Base-by-base conservation (phyloP, 192 early-diverging fungal genomes). In the Coemansia sp. region DNA sequence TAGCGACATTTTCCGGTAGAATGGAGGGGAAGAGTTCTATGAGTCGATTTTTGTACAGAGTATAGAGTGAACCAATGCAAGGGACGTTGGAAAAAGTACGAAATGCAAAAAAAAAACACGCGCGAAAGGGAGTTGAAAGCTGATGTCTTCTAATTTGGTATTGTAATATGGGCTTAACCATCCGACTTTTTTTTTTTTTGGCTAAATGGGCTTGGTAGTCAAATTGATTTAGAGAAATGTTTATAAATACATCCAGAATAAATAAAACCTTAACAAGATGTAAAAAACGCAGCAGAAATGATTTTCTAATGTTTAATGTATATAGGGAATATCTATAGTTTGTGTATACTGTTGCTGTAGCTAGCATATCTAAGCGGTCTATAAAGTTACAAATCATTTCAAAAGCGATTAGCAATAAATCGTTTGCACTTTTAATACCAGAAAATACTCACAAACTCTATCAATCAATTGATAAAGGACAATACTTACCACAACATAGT, bases 1-100 rank as follows among this genome's bases (percentile, higher is more conserved):
- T 2, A 73, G 63, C 39, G 79, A 75, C 79, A 81, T 81, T 46
- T 46, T 30, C 20, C 28, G 21, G 6, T 57, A n/a, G 13, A 7
- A 33, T 53, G 26, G 33, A 8, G 33, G 3, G 33, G 33, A 16
- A 10, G 12, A 43, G n/a, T 43, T 37, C 35, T 10, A 3, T 43
- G 13, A 13, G 40, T 42, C 34, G 10, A 35, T 25, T 30, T 21
- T 57, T 57, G 30, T 57, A 34, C 31, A 57, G 30, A 34, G 30
- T 15, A 53, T 53, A 46, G 12, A 15, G 9, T 40, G 39, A 4
- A 13, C 4, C 16, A 40, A 8, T 4, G 39, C 39, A 7, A 40
- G 0, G 39, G 10, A 13, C 2, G 39, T 4, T 40, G 16, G 4
- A 40, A 40, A 13, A 40, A 40, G 16, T 1, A 15, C 39, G 9